A percentile compares a stretch with the other conserved stretches of the same genome.
These are phyloP conservation scores for Talaromyces ruber DNA, from an alignment of 495 filamentous ascomycete genomes.

Conservation along the genomic window DNA sequence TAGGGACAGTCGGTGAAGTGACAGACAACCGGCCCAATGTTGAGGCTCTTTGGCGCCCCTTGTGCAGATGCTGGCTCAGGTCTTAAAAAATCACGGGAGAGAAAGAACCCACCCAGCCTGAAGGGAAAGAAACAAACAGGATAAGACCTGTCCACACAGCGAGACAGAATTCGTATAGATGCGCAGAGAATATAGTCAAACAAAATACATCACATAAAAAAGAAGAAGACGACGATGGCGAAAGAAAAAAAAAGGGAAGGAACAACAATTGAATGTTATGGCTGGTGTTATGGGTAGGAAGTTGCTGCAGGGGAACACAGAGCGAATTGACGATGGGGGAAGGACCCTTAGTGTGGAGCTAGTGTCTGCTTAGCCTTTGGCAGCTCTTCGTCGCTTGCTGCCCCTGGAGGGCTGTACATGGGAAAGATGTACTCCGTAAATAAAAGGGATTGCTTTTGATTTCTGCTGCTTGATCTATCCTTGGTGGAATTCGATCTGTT, in stretches of 20 bases:
- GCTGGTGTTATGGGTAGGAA: background rate
- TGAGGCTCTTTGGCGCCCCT: background rate
- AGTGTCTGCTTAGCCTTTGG: background rate
- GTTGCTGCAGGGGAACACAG: background rate
- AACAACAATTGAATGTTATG: background rate
- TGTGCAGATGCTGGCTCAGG: background rate
- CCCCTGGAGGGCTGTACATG: background rate
- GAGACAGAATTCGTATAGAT: background rate
- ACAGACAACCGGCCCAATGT: background rate
- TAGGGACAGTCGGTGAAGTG: background rate
- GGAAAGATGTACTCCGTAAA: background rate
- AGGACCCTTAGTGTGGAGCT: background rate
- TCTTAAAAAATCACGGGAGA: background rate
- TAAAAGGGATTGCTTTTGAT: background rate
- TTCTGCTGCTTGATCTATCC: background rate
- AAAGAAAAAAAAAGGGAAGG: background rate
- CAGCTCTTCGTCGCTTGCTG: background rate
- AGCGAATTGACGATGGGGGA: background rate
- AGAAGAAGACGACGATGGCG: background rate
- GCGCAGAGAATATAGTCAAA: background rate
- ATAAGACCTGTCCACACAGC: background rate
- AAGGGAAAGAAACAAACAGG: background rate
- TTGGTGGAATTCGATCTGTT: background rate
- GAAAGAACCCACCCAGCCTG: background rate
- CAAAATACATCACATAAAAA: background rate